Evolutionary conservation across 1,139 yeast species (phyloP), one percentile per base, ranked within the genome.

Genomic region (Hyphopichia fennica): DNA sequence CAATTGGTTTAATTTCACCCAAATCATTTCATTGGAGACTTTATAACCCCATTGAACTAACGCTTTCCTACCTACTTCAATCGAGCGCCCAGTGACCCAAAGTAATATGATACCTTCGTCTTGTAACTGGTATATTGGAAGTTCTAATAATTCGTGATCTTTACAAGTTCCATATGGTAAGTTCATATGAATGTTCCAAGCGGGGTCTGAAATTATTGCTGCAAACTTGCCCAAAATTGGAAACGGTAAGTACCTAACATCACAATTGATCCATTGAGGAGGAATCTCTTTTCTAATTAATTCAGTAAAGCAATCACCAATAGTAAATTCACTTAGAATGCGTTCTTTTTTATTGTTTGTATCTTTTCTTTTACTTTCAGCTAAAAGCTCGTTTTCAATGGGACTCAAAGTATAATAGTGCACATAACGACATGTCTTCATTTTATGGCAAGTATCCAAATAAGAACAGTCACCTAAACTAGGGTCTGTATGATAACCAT

Each of bases 1-100:
- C 46, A 91, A 67, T 58, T 91, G 97, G 60, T 91, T 91, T 10
- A 95, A 79, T 60, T 91, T 91, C 46, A 89, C 79, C 98, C 98
- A 91, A 17, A 91, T 79, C 51, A 91, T 64, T 60, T 90, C 97
- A 59, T 90, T 93, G 20, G 81, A 67, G 6, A 85, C 79, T 27
- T 62, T 58, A 58, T 91, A 91, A 0, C 97, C 97, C 96, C 97
- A 90, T 48, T 78, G 80, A 6, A 61, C 62, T 43, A 91, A 65
- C 9, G 93, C 89, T 46, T 80, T 79, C 34, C 96, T 76, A 1
- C 97, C 98, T 32, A 86, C 72, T 53, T 91, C 97, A 49, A 89
- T 82, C 4, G 96, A 90, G 39, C 98, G 73, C 0, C 97, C 97
- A 1, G 98, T 91, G 4, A 90, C 97, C 98, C 97, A 91, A 25